A percentile compares a stretch with the other conserved stretches of the same genome.
Evolutionary conservation across 2,329 filamentous ascomycete genomes (phyloP).

Genomic region (Hymenoscyphus occultus): DNA sequence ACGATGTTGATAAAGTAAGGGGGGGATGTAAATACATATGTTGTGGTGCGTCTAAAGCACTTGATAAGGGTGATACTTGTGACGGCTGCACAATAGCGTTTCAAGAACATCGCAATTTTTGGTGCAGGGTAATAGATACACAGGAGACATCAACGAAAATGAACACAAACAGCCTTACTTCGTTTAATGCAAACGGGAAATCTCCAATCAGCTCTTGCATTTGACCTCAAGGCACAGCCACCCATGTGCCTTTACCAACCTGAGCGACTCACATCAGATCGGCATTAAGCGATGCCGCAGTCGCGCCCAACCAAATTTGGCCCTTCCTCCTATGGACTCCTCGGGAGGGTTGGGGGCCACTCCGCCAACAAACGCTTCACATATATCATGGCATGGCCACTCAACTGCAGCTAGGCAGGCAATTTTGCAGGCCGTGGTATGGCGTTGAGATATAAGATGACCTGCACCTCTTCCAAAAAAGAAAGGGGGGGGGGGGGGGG

Average conservation of each 20-base stretch:
- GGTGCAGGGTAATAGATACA: not conserved
- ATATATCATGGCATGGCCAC: constrained; percentile 4
- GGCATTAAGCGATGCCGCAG: constrained; percentile 4
- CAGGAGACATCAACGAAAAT: not conserved
- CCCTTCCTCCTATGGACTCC: not conserved
- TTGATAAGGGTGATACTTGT: not conserved
- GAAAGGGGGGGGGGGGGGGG: too few species aligned
- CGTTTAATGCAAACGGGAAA: not conserved
- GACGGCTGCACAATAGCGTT: not conserved
- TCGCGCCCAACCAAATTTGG: not conserved
- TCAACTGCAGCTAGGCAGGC: constrained; percentile 1
- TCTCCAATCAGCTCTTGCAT: not conserved
- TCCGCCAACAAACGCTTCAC: constrained; percentile 1
- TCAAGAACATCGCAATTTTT: not conserved
- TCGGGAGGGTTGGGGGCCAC: not conserved
- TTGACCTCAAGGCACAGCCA: not conserved
- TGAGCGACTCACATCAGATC: not conserved
- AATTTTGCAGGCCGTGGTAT: not conserved
- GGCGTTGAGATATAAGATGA: not conserved
- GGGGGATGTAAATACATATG: not conserved
- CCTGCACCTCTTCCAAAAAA: not conserved
- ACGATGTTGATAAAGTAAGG: not conserved
- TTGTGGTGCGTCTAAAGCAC: not conserved
- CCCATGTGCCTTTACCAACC: not conserved
- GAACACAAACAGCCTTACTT: not conserved